Evolutionary conservation across 305 asterid species (phyloP), one percentile per base, ranked within the genome.

Genomic region (Fraxinus latifolia): DNA sequence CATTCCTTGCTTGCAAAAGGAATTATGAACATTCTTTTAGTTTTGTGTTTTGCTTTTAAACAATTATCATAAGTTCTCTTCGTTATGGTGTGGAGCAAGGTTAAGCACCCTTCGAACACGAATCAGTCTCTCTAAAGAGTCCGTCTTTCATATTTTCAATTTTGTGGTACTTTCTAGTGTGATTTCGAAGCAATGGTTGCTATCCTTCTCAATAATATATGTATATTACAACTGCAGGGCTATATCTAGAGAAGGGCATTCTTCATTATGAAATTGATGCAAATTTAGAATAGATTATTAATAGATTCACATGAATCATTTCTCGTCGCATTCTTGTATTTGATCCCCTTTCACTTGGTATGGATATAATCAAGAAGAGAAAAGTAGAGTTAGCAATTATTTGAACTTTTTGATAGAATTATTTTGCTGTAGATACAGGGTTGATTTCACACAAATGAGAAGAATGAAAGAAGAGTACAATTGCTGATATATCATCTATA

Each of bases 401-500:
- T 53, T 21, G 21, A 73, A 81, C 74, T 36, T 55, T 39, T 8
- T 68, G 17, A 71, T 31, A 81, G 44, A 65, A 74, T 85, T 84
- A 89, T 31, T 86, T 87, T 4, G 86, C 36, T 47, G 85, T 76
- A 82, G 87, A 27, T 83, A 86, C 87, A 85, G 87, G 77, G 1
- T 86, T 79, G 77, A 87, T 83, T 81, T 89, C 82, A 80, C 85
- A 85, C 9, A 82, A 78, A 79, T 85, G 62, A 82, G 93, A 84
- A n/a, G 90, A 80, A 72, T 89, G 93, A 77, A 96, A 87, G 89
- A 89, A 94, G 27, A 94, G 93, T 79, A 93, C 97, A 90, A 93
- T 84, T 39, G 98, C 99, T 14, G 99, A 96, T 70, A 93, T 93
- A 90, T 96, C 99, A 88, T 96, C 99, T 90, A 91, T 87, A 6